Evolutionary conservation across 2,329 filamentous ascomycete genomes (phyloP), one percentile per base, ranked within the genome.

Genomic region (Pseudopithomyces maydicus): DNA sequence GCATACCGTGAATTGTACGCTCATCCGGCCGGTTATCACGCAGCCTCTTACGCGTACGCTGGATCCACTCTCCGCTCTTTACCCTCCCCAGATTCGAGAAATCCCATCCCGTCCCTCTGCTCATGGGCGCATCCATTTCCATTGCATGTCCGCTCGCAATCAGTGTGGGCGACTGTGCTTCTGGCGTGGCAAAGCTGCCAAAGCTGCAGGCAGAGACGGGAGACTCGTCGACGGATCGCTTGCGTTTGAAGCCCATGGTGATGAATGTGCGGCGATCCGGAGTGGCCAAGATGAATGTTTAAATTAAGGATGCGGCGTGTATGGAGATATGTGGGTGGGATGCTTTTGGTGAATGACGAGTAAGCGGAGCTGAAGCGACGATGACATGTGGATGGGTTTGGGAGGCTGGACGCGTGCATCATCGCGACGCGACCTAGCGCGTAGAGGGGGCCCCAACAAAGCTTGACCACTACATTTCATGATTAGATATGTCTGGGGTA

Each of bases 11-110:
- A 54, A 88, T 79, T 15, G 77, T 71, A 52, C 80, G 74, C 53
- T 86, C 84, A 52, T 85, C 80, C 0, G 85, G 85, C 43, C 85
- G 78, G 65, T 83, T 81, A 68, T 87, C 81, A 56, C 85, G 79
- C 61, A 83, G 80, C 33, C 85, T 75, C 72, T 88, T 88, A 57
- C 82, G 78, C 54, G 85, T 88, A 17, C 85, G 81, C 58, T 80
- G 81, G 63, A 82, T 79, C 43, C 86, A 78, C 63, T 86, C 65
- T 17, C 69, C 68, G 36, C 52, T 52, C 49, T 73, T 70, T 33
- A 68, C 59, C 22, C 71, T 63, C n/a, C 62, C 62, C 7, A 64
- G 62, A 20, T 64, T 64, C 6, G 57, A 55, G 36, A 72, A 72
- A 32, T 71, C 64, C 70, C 70, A 72, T 10, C 56, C 62, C 20